A percentile compares a stretch with the other conserved stretches of the same genome.
phyloP scores from a whole-genome alignment of 2,329 filamentous ascomycete species.

The Calonectria pseudoreteaudii region DNA sequence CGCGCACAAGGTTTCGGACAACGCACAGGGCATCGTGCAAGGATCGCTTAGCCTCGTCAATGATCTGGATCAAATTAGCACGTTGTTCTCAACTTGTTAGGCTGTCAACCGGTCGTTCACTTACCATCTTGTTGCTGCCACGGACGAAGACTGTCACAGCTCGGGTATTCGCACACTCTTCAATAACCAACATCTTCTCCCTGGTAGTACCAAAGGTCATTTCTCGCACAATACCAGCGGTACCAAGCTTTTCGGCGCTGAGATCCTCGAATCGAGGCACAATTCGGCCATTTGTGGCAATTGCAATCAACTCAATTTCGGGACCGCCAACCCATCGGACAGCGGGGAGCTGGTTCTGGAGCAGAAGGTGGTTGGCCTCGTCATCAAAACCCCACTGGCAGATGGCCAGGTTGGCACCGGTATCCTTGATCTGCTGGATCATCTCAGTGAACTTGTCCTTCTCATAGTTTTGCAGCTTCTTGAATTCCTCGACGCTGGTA shows the following conservation, averaged over 20 bases:
- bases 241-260: slow-evolving; percentile 89
- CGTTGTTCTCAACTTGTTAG: neutral
- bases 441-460: slow-evolving; percentile 97
- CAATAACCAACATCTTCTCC: slow-evolving; percentile 99
- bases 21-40: slow-evolving; percentile 98
- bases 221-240: slow-evolving; percentile 89
- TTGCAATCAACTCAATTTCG: slow-evolving; percentile 98
- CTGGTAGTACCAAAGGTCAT: slow-evolving; percentile 97
- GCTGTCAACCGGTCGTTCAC: slow-evolving; percentile 39
- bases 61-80: slow-evolving; percentile 73
- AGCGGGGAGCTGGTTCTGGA: slow-evolving; percentile 95
- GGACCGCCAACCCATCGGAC: slow-evolving; percentile 98
- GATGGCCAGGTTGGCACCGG: slow-evolving; percentile 95
- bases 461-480: slow-evolving; percentile 96
- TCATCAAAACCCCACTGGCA: slow-evolving; percentile 99
- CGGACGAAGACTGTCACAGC: slow-evolving; percentile 97
- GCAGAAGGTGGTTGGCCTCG: slow-evolving; percentile 95
- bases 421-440: slow-evolving; percentile 98
- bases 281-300: slow-evolving; percentile 97
- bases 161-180: slow-evolving; percentile 97
- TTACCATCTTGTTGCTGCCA: slow-evolving; percentile 99
- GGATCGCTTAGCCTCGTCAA: slow-evolving; percentile 98
- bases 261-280: slow-evolving; percentile 97
- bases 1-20: slow-evolving; percentile 93
- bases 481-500: slow-evolving; percentile 96